Base-by-base conservation (phyloP, 306 rosid species). In the Gillenia trifoliata region DNA sequence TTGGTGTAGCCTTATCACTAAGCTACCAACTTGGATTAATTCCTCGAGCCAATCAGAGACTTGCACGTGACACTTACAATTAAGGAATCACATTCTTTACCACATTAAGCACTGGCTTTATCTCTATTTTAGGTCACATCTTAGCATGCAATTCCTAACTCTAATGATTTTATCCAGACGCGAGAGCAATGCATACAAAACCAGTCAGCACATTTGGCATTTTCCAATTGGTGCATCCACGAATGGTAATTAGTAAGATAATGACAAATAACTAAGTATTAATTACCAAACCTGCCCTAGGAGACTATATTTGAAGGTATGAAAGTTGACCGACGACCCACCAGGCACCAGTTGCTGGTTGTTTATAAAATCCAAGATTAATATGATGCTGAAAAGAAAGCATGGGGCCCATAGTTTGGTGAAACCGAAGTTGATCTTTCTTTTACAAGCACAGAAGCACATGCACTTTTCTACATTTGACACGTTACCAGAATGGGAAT, bases 351-450 rank as follows among this genome's bases (percentile, higher is more conserved):
- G 5, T 20, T n/a, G 22, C 6, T 55, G 13, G 23, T 49, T 47
- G 13, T 6, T 52, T 3, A 52, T n/a, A 28, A 59, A 49, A 43
- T 8, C 11, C 57, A 50, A 10, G 29, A 55, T 3, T 2, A 55
- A 55, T 22, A 38, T 78, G 38, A 72, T 22, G 62, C 28, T 68
- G 29, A 40, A 34, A 49, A 50, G 52, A 29, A 45, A 20, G 11
- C 40, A 36, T 43, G 5, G 50, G 67, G 60, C 79, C 38, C 26
- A 33, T 19, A 20, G 62, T 66, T 75, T 55, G 78, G 80, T 73
- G 84, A 80, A 64, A 80, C 69, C 84, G 63, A 80, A 55, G 87
- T 33, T 73, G 87, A 83, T 83, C 3, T 30, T 29, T 30, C 17
- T 59, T 26, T 29, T 59, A 3, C 3, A 17, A 64, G 43, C 29